A percentile compares a stretch with the other conserved stretches of the same genome.
These are phyloP conservation scores for Kwoniella shivajii DNA, from an alignment of 1,284 basidiomycete genomes.

Conservation along the genomic window DNA sequence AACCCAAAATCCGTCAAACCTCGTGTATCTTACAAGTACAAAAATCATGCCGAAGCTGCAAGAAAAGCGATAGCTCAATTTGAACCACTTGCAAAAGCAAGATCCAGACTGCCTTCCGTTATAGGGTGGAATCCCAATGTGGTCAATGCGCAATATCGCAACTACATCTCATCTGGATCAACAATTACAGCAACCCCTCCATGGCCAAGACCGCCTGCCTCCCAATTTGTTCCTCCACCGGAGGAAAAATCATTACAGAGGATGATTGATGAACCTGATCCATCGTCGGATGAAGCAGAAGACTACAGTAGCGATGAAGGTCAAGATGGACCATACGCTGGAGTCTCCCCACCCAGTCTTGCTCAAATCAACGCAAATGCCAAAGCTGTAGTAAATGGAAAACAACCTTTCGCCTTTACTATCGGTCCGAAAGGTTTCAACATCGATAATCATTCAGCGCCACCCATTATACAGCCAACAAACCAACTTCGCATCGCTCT, in stretches of 20 bases:
- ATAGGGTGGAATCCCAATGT: background rate
- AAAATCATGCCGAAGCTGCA: constrained; percentile 3
- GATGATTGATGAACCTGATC: constrained; percentile 24
- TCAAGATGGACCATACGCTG: background rate
- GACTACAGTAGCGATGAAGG: constrained; percentile 16
- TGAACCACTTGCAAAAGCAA: constrained; percentile 1
- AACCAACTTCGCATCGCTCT: background rate
- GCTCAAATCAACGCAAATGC: background rate
- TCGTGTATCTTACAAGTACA: constrained; percentile 3
- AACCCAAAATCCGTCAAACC: background rate
- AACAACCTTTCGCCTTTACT: constrained; percentile 31
- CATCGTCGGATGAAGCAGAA: constrained; percentile 33
- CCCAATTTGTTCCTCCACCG: constrained; percentile 12
- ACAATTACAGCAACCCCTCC: background rate
- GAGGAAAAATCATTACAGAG: constrained; percentile 24
- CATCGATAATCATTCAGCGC: constrained; percentile 7
- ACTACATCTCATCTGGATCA: background rate
- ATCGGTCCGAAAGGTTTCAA: constrained; percentile 35
- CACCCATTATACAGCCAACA: background rate
- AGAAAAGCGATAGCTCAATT: background rate
- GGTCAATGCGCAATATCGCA: background rate
- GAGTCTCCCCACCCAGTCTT: background rate
- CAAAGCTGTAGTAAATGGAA: background rate
- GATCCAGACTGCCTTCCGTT: background rate
- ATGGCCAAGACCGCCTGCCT: background rate